Conservation (phyloP, 306 rosid species). For the Castanea sativa region DNA sequence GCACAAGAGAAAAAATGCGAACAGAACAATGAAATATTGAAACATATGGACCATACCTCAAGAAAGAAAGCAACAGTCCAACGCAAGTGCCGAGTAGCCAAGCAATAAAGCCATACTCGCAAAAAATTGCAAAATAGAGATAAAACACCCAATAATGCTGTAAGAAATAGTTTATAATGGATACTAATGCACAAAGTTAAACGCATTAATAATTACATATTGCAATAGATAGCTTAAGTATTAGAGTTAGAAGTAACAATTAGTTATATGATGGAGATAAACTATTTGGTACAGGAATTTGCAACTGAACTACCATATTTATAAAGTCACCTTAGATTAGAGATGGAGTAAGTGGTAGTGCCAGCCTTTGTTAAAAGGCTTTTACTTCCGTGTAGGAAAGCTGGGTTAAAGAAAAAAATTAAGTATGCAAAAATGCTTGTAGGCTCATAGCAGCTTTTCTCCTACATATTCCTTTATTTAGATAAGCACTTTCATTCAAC, state of each 20-base stretch:
- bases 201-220: neutral
- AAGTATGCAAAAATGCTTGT: neutral
- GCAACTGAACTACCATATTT: neutral
- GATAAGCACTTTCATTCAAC: neutral
- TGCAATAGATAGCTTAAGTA: neutral
- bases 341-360: neutral
- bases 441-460: neutral
- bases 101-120: constrained; percentile 95
- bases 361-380: neutral
- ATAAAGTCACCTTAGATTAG: neutral
- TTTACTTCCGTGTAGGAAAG: neutral
- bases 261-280: neutral
- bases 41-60: constrained; percentile 59
- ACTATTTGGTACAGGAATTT: neutral
- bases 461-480: neutral
- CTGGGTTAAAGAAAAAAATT: neutral
- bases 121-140: constrained; percentile 26
- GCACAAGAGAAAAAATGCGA: neutral
- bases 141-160: constrained; percentile 7
- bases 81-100: constrained; percentile 98
- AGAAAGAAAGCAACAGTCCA: constrained; percentile 93
- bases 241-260: neutral
- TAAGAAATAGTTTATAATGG: constrained; percentile 1
- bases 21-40: constrained; percentile 13
- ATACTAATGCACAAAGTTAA: too few species aligned